Base-by-base conservation (phyloP, 169 alveolate genomes). In the Plasmodium coatneyi region DNA sequence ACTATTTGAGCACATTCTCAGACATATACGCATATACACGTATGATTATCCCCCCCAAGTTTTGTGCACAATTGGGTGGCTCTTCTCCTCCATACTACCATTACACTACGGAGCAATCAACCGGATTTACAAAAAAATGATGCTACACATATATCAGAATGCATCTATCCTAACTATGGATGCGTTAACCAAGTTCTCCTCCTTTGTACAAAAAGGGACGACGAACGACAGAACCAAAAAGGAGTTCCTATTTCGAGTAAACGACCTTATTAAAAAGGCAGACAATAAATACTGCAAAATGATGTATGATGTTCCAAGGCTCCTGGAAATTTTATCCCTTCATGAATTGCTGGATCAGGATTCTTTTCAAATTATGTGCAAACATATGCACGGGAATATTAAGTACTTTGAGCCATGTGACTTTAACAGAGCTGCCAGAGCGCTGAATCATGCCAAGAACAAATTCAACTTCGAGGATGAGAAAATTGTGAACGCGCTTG, bases 361-460 rank as follows among this genome's bases (percentile, higher is more conserved):
- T n/a, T 43, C 94, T 32, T 97, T 96, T 90, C 76, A 93, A n/a
- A 83, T 92, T 25, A 83, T 97, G 28, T 94, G 96, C 84, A 92
- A 93, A 43, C 96, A 94, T 78, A 36, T 94, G 39, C 96, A 95
- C 80, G 54, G 95, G 5, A 93, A 95, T 86, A 71, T 97, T 36
- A 93, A 93, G 82, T 87, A 82, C 72, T 94, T 97, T 36, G 98
- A 96, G 92, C 98, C 98, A 2, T 92, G 89, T 46, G 98, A 97
- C 80, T 96, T 84, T 60, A 84, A 87, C 43, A 86, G 97, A 19
- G 83, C 92, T 14, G 86, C 97, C 3, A 84, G 98, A 30, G 96
- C 97, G 6, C 81, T 97, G 87, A 81, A 70, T 6, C 80, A 72
- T 36, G 54, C 80, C 6, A 91, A 96, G 80, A 79, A 32, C 19